Conservation (phyloP, 768 basidiomycete genomes). For the Cyathus striatus region DNA sequence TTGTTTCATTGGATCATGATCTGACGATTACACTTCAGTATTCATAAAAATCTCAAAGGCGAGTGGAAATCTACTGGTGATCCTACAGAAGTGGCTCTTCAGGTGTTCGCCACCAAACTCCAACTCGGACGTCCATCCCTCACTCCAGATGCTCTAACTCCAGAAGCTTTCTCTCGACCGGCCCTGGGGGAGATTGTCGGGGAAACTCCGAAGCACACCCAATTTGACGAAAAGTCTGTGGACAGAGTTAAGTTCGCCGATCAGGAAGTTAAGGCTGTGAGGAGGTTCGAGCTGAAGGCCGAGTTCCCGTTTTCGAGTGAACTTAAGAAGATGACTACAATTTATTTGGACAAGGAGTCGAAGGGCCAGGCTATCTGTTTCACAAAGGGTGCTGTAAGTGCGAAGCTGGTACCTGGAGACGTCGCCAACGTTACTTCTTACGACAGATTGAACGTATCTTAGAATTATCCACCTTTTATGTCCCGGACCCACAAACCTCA, state of each 20-base stretch:
- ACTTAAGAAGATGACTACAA: constrained; percentile 44
- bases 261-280: constrained; percentile 14
- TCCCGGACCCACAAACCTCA: constrained; percentile 19
- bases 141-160: constrained; percentile 13
- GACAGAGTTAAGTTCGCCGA: constrained; percentile 10
- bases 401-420: too few relatives aligned
- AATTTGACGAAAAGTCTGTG: constrained; percentile 14
- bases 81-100: constrained; percentile 53
- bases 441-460: constrained; percentile 42
- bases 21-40: constrained; percentile 15
- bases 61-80: constrained; percentile 46
- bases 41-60: constrained; percentile 32
- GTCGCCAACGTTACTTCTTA: too few relatives aligned
- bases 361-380: constrained; percentile 17
- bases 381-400: constrained; percentile 32
- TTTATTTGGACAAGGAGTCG: constrained; percentile 23
- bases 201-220: too few relatives aligned
- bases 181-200: constrained; percentile 22
- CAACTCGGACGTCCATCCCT: constrained; percentile 31
- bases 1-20: background rate
- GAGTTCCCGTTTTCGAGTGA: constrained; percentile 47
- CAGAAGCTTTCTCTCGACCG: constrained; percentile 10
- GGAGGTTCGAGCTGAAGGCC: constrained; percentile 22
- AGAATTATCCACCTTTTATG: constrained; percentile 34
- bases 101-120: constrained; percentile 47